A percentile compares a stretch with the other conserved stretches of the same genome.
Evolutionary conservation across 208 protist species (phyloP).

Genomic region (Acanthamoeba pearcei): DNA sequence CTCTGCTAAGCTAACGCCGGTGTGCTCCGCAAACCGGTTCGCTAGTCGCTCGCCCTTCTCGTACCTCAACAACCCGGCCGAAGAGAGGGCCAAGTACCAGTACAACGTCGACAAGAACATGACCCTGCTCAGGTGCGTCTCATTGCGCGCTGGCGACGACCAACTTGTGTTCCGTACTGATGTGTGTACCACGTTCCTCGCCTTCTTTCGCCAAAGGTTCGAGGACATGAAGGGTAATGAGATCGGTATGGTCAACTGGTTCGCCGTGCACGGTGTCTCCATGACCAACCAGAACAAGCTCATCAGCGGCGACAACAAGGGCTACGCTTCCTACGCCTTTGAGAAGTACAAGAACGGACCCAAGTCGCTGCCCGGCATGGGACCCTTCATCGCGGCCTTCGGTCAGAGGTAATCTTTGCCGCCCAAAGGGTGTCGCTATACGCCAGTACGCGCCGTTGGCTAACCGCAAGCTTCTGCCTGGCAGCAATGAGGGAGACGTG

Average conservation of each 20-base stretch:
- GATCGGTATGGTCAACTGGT: conserved; percentile 81
- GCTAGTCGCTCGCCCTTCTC: conserved; percentile 79
- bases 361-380: conserved; percentile 67
- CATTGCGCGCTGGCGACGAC: neutral
- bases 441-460: neutral
- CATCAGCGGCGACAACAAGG: conserved; percentile 88
- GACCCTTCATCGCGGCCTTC: conserved; percentile 85
- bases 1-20: too few relatives aligned
- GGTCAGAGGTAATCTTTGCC: conserved; percentile 69
- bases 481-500: conserved; percentile 84
- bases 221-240: conserved; percentile 77
- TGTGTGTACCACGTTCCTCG: neutral
- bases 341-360: conserved; percentile 78
- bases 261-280: conserved; percentile 85
- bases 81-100: conserved; percentile 83
- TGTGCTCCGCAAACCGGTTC: neutral
- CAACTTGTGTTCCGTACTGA: neutral
- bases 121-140: conserved; percentile 75
- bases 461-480: neutral
- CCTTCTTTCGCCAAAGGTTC: neutral
- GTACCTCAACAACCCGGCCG: conserved; percentile 83
- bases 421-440: neutral
- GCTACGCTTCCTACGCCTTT: conserved; percentile 84
- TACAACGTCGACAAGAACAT: conserved; percentile 84
- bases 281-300: conserved; percentile 87